These are phyloP conservation scores for Zymoseptoria pseudotritici DNA, from an alignment of 2,329 filamentous ascomycete genomes.

Conservation along the genomic window DNA sequence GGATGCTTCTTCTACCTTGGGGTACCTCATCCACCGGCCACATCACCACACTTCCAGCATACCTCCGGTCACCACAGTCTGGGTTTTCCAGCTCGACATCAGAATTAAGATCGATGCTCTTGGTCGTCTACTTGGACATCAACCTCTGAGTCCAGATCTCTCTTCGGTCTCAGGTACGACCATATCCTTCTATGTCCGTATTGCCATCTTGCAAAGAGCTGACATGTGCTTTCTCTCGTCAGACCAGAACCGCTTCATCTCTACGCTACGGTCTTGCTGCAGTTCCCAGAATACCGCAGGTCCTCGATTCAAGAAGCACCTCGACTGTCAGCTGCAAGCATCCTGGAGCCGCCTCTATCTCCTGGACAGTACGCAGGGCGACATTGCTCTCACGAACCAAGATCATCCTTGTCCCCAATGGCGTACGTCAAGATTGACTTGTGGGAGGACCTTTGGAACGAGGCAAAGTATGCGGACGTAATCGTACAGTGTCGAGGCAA, in stretches of 20 bases:
- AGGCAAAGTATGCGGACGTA: background rate
- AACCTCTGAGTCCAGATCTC: background rate
- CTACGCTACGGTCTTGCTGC: no score
- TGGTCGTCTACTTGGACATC: no score
- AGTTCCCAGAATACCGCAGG: background rate
- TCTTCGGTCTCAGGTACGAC: background rate
- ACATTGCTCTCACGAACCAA: no score
- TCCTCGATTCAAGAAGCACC: background rate
- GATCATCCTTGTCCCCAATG: no score
- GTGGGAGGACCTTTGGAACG: background rate
- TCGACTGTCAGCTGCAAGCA: background rate
- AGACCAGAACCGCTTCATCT: background rate
- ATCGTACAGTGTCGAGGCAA: background rate
- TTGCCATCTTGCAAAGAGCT: background rate
- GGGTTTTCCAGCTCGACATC: background rate
- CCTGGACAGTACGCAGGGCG: no score
- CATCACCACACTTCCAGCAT: no score
- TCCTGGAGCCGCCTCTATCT: background rate
- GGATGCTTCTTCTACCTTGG: background rate
- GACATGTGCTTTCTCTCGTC: background rate
- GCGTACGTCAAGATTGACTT: no score
- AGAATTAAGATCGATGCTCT: background rate
- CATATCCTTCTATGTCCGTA: no score
- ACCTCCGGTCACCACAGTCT: background rate
- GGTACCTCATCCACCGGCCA: background rate